Conservation (phyloP, 352 stramenopile genomes). For the Nothophytophthora sp. region DNA sequence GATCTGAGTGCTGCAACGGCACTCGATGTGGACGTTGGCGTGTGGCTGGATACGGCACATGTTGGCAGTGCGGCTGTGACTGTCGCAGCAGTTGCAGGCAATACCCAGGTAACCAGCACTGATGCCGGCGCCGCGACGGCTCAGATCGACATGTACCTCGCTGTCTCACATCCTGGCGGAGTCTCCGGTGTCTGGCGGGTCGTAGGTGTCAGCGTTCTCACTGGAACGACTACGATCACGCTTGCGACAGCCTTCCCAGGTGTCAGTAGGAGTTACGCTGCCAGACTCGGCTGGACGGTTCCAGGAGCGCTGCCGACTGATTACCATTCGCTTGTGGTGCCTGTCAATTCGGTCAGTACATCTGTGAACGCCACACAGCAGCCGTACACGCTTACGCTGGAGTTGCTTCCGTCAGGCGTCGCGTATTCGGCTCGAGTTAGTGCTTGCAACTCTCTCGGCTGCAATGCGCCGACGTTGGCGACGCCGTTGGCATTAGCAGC, state of each 20-base stretch:
- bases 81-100: slow-evolving; percentile 29
- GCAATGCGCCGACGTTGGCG: slow-evolving; percentile 74
- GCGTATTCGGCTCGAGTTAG: slow-evolving; percentile 90
- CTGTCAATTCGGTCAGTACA: background rate
- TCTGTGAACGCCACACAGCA: background rate
- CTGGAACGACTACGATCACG: slow-evolving; percentile 46
- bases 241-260: slow-evolving; percentile 47
- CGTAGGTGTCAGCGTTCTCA: slow-evolving; percentile 24
- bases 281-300: slow-evolving; percentile 62
- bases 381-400: slow-evolving; percentile 22
- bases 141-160: slow-evolving; percentile 53
- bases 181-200: slow-evolving; percentile 51
- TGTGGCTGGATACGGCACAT: slow-evolving; percentile 39
- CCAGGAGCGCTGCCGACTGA: slow-evolving; percentile 50
- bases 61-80: slow-evolving; percentile 42
- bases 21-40: slow-evolving; percentile 40
- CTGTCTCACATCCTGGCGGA: slow-evolving; percentile 34
- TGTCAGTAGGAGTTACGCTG: slow-evolving; percentile 33
- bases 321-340: slow-evolving; percentile 50
- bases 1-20: slow-evolving; percentile 38
- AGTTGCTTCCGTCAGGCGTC: slow-evolving; percentile 63
- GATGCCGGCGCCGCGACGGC: slow-evolving; percentile 37
- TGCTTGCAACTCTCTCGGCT: slow-evolving; percentile 91
- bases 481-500: slow-evolving; percentile 75
- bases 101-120: slow-evolving; percentile 32